Evolutionary conservation across 1,139 yeast species (phyloP).

Genomic region (Saccharomyces hybrid): DNA sequence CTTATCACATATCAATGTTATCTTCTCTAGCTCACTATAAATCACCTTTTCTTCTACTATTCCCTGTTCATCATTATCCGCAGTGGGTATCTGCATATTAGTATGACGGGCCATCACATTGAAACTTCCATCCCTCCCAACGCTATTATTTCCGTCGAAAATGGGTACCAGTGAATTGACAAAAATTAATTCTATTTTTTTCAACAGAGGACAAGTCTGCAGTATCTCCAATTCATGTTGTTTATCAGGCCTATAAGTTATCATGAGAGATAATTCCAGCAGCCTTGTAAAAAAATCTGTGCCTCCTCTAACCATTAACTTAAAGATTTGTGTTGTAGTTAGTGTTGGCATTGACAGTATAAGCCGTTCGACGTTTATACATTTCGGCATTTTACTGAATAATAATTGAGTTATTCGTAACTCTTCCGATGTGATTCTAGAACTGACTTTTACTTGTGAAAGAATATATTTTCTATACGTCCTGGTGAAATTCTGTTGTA

Average conservation of each 20-base stretch:
- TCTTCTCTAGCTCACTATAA: not conserved
- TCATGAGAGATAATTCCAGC: slow-evolving; percentile 17
- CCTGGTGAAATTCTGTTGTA: not conserved
- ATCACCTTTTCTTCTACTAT: not conserved
- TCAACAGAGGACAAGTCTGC: slow-evolving; percentile 12
- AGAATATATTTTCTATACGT: not conserved
- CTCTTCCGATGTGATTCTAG: slow-evolving; percentile 20
- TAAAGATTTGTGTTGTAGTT: slow-evolving; percentile 15
- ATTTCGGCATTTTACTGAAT: slow-evolving; percentile 8
- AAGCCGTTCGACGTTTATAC: slow-evolving; percentile 9
- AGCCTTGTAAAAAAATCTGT: slow-evolving; percentile 6
- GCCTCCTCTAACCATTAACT: slow-evolving; percentile 7
- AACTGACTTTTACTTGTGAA: slow-evolving; percentile 11
- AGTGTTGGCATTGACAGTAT: slow-evolving; percentile 18
- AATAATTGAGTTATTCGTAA: slow-evolving; percentile 13
- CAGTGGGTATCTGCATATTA: not conserved
- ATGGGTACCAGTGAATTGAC: slow-evolving; percentile 15
- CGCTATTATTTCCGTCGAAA: not conserved
- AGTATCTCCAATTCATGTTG: slow-evolving; percentile 15
- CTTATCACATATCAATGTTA: slow-evolving; percentile 18
- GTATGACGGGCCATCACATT: not conserved
- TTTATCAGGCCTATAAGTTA: slow-evolving; percentile 19
- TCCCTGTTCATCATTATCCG: not conserved
- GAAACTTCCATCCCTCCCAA: not conserved
- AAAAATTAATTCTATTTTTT: slow-evolving; percentile 18